Conservation (phyloP, 2,329 filamentous ascomycete genomes). For the Chlorencoelia australis region DNA sequence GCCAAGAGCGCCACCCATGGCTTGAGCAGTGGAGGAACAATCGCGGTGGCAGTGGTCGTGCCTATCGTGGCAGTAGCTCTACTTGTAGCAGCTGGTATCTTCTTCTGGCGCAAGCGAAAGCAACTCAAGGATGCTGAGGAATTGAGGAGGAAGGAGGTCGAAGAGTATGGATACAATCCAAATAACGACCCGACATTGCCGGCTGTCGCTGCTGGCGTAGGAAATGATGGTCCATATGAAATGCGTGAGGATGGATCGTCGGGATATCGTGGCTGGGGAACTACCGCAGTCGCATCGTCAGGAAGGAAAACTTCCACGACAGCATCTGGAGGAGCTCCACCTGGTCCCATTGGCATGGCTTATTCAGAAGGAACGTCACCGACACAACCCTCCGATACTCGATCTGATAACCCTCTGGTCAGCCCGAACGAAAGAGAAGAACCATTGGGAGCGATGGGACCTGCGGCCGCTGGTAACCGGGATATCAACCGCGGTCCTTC, state of each 20-base stretch:
- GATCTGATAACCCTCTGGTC: slow-evolving; percentile 57
- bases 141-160: slow-evolving; percentile 85
- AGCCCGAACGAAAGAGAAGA: slow-evolving; percentile 59
- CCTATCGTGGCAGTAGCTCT: slow-evolving; percentile 82
- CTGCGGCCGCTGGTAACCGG: slow-evolving; percentile 55
- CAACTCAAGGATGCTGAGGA: slow-evolving; percentile 77
- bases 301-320: slow-evolving; percentile 83
- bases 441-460: slow-evolving; percentile 73
- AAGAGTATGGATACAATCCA: slow-evolving; percentile 97
- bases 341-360: slow-evolving; percentile 45
- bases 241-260: slow-evolving; percentile 68
- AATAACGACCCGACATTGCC: slow-evolving; percentile 82
- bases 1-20: slow-evolving; percentile 4
- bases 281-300: slow-evolving; percentile 56
- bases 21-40: slow-evolving; percentile 50
- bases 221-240: slow-evolving; percentile 49
- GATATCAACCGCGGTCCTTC: slow-evolving; percentile 84
- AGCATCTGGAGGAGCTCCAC: slow-evolving; percentile 59
- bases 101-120: slow-evolving; percentile 84
- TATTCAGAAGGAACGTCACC: slow-evolving; percentile 70
- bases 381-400: slow-evolving; percentile 57
- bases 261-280: slow-evolving; percentile 94
- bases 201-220: slow-evolving; percentile 34
- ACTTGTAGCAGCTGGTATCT: slow-evolving; percentile 65
- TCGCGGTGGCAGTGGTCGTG: slow-evolving; percentile 87